phyloP scores from a whole-genome alignment of 306 rosid species.

The Betula pendula region DNA sequence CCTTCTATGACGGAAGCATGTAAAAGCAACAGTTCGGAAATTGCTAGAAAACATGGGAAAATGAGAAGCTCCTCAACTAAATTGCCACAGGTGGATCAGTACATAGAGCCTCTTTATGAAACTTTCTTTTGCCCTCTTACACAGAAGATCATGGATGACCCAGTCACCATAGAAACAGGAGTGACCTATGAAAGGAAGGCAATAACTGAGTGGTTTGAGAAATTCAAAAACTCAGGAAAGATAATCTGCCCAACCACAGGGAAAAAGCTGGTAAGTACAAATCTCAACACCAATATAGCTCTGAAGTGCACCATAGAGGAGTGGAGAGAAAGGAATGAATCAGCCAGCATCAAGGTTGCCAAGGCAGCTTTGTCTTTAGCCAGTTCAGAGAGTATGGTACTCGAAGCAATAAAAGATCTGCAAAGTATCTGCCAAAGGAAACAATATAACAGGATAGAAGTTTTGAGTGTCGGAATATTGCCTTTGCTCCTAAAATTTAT shows the following conservation, averaged over 20 bases:
- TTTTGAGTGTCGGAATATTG: constrained; percentile 35
- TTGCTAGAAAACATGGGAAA: constrained; percentile 12
- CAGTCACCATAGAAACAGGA: constrained; percentile 48
- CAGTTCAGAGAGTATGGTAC: constrained; percentile 50
- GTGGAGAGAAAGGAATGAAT: constrained; percentile 54
- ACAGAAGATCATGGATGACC: constrained; percentile 49
- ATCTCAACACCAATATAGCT: constrained; percentile 37
- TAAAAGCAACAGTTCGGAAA: constrained; percentile 8
- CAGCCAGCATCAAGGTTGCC: constrained; percentile 39
- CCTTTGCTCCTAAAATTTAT: constrained; percentile 34
- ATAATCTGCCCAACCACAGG: constrained; percentile 39
- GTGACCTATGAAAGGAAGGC: constrained; percentile 44
- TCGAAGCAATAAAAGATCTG: constrained; percentile 45
- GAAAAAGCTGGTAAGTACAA: constrained; percentile 33
- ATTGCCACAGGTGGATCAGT: constrained; percentile 23
- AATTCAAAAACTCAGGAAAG: constrained; percentile 22
- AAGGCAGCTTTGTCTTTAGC: constrained; percentile 42
- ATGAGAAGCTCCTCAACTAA: constrained; percentile 4
- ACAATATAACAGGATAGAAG: constrained; percentile 23
- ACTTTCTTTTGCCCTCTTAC: constrained; percentile 54
- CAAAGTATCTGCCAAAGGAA: constrained; percentile 33
- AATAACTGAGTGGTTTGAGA: constrained; percentile 42
- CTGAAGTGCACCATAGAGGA: constrained; percentile 40
- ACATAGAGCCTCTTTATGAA: constrained; percentile 43
- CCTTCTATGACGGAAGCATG: constrained; percentile 6